Conservation (phyloP, 331 rosid species). For the Malus hybrid region DNA sequence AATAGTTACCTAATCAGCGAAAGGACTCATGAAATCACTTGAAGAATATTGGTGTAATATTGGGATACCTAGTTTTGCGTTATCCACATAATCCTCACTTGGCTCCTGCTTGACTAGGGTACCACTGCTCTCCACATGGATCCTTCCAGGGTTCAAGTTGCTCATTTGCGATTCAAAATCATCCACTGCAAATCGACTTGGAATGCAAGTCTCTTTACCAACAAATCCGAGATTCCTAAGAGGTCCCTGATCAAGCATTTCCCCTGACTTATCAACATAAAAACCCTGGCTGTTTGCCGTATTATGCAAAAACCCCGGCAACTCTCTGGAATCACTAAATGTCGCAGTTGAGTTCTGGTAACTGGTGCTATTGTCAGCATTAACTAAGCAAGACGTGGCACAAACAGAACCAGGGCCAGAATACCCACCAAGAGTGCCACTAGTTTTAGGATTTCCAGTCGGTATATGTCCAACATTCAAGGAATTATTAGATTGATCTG, state of each 20-base stretch:
- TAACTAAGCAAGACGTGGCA: conserved; percentile 22
- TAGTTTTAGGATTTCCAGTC: conserved; percentile 26
- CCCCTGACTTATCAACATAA: conserved; percentile 26
- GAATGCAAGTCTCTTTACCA: conserved; percentile 37
- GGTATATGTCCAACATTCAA: conserved; percentile 19
- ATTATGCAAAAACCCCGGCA: conserved; percentile 15
- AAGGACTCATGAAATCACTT: conserved; percentile 36
- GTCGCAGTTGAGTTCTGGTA: conserved; percentile 28
- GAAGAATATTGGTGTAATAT: conserved; percentile 29
- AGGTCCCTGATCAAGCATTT: conserved; percentile 33
- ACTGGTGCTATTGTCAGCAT: conserved; percentile 20
- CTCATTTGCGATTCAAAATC: conserved; percentile 36
- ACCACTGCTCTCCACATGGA: conserved; percentile 32
- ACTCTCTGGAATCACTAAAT: conserved; percentile 27
- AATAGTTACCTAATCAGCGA: conserved; percentile 46
- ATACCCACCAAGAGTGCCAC: conserved; percentile 24
- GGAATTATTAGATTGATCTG: conserved; percentile 35
- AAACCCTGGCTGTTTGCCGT: conserved; percentile 25
- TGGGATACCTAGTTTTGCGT: conserved; percentile 29
- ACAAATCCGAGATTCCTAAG: conserved; percentile 42
- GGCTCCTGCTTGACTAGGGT: conserved; percentile 48
- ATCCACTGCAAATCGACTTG: conserved; percentile 44
- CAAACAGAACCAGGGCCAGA: conserved; percentile 23
- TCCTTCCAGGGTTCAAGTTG: conserved; percentile 34
- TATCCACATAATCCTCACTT: conserved; percentile 21